Evolutionary conservation across 108 stramenopile species (phyloP).

Genomic region (Cyclotella cryptica): DNA sequence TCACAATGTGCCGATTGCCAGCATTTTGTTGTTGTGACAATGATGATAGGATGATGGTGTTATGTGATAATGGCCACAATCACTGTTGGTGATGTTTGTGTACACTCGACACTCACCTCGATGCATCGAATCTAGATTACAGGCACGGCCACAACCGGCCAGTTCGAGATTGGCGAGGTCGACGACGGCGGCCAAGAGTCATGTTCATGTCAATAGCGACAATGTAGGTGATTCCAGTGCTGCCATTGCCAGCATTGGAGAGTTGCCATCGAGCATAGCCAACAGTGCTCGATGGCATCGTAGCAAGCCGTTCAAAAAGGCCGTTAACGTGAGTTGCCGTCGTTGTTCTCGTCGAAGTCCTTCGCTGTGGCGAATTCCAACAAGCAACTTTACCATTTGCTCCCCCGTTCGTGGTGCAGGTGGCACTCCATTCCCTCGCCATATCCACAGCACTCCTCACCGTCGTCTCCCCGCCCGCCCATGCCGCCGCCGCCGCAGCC

Average conservation of each 20-base stretch:
- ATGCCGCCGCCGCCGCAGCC: slow-evolving; percentile 60
- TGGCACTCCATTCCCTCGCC: too few relatives aligned
- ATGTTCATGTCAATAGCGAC: not conserved
- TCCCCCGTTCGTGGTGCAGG: too few relatives aligned
- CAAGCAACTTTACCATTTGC: too few relatives aligned
- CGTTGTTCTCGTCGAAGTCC: not conserved
- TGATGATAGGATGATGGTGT: too few relatives aligned
- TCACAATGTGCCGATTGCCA: too few relatives aligned
- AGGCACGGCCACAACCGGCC: not conserved
- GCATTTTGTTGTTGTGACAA: too few relatives aligned
- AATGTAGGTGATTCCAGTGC: not conserved
- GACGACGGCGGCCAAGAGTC: not conserved
- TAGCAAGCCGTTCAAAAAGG: not conserved
- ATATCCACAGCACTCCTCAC: slow-evolving; percentile 16
- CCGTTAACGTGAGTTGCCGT: not conserved
- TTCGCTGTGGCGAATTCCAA: too few relatives aligned
- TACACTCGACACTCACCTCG: too few relatives aligned
- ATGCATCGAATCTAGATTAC: slow-evolving; percentile 4
- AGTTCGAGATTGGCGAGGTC: not conserved
- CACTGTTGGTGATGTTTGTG: too few relatives aligned
- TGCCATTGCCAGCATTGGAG: not conserved
- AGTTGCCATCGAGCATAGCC: not conserved
- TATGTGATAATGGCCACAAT: too few relatives aligned
- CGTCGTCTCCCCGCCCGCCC: slow-evolving; percentile 28
- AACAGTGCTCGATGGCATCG: not conserved